These are phyloP conservation scores for Chloranthus sessilifolius DNA, from an alignment of 164 flowering plant species.

Conservation along the genomic window DNA sequence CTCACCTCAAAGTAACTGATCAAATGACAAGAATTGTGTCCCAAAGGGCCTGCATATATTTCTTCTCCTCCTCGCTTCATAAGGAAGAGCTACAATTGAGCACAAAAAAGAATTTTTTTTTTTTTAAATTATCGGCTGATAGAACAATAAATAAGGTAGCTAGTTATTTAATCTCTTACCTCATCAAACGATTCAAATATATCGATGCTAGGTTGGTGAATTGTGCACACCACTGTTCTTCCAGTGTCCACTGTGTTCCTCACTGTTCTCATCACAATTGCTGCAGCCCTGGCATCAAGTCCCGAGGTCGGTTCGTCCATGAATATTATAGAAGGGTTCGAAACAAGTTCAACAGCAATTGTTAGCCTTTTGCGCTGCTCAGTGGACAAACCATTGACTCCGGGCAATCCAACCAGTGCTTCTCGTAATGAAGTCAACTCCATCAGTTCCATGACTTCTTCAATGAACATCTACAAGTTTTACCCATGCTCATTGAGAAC, in stretches of 20 bases:
- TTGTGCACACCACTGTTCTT: slow-evolving; percentile 56
- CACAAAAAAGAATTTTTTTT: not conserved
- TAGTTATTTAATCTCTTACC: slow-evolving; percentile 15
- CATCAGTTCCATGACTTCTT: slow-evolving; percentile 47
- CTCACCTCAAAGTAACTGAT: slow-evolving; percentile 57
- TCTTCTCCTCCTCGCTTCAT: slow-evolving; percentile 55
- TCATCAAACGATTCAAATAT: slow-evolving; percentile 55
- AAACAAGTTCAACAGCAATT: slow-evolving; percentile 48
- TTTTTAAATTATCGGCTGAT: not conserved
- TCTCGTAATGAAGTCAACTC: slow-evolving; percentile 30
- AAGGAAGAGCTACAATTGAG: slow-evolving; percentile 36
- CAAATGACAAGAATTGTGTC: slow-evolving; percentile 32
- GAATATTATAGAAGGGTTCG: slow-evolving; percentile 49
- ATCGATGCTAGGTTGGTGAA: slow-evolving; percentile 58
- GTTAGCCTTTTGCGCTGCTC: slow-evolving; percentile 51
- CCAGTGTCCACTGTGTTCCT: slow-evolving; percentile 51
- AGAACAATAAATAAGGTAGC: not conserved
- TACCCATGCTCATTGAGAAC: not conserved
- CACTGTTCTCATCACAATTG: slow-evolving; percentile 56
- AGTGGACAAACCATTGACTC: slow-evolving; percentile 41
- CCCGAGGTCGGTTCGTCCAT: slow-evolving; percentile 62
- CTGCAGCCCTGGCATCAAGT: slow-evolving; percentile 54
- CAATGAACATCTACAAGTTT: slow-evolving; percentile 34
- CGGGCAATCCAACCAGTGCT: slow-evolving; percentile 41
- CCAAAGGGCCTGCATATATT: slow-evolving; percentile 50